Evolutionary conservation across 495 filamentous ascomycete species (phyloP).

Genomic region (Annulohypoxylon stygium): DNA sequence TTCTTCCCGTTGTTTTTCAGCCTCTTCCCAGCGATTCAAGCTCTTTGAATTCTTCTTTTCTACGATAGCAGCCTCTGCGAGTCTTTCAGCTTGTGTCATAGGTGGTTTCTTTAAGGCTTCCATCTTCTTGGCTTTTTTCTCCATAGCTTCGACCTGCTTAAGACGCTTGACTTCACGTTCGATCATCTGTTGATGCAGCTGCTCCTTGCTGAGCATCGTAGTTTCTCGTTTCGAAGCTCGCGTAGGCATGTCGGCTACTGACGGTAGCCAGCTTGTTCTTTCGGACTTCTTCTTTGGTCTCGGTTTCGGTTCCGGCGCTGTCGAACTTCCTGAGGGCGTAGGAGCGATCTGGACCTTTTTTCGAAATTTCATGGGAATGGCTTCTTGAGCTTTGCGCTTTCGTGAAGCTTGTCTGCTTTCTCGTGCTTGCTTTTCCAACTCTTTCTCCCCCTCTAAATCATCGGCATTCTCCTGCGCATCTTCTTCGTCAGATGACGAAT

Average conservation of each 20-base stretch:
- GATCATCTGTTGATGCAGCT: slow-evolving; percentile 83
- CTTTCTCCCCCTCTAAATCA: slow-evolving; percentile 75
- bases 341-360: slow-evolving; percentile 69
- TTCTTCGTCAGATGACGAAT: slow-evolving; percentile 84
- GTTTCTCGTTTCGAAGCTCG: slow-evolving; percentile 85
- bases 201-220: slow-evolving; percentile 86
- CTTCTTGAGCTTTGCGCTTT: slow-evolving; percentile 83
- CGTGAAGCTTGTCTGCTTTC: slow-evolving; percentile 63
- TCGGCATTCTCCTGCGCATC: slow-evolving; percentile 75
- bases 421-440: slow-evolving; percentile 71
- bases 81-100: slow-evolving; percentile 90
- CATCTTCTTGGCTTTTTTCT: slow-evolving; percentile 83
- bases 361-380: slow-evolving; percentile 64
- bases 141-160: slow-evolving; percentile 85
- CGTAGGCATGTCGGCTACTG: slow-evolving; percentile 79
- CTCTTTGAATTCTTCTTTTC: slow-evolving; percentile 91
- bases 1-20: slow-evolving; percentile 86
- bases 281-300: slow-evolving; percentile 94
- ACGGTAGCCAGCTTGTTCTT: slow-evolving; percentile 87
- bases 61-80: slow-evolving; percentile 84
- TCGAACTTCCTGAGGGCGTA: slow-evolving; percentile 62
- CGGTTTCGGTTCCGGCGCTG: slow-evolving; percentile 62
- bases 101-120: slow-evolving; percentile 78
- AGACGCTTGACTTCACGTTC: slow-evolving; percentile 84
- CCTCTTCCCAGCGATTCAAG: slow-evolving; percentile 92